Conservation (phyloP, 2,329 filamentous ascomycete genomes). For the Cytospora paraplurivora region DNA sequence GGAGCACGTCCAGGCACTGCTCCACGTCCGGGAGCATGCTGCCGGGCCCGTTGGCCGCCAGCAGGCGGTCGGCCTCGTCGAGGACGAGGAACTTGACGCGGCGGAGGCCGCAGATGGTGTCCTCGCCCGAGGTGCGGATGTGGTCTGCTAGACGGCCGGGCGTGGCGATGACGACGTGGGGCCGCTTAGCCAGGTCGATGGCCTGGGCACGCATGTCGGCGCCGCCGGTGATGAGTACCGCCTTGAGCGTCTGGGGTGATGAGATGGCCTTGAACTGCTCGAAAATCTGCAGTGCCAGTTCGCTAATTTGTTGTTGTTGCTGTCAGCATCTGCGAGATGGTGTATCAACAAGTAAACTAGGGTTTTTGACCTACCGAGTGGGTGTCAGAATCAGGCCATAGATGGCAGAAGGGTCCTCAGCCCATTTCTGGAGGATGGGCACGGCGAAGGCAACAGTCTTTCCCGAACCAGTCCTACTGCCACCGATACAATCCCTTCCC, state of each 20-base stretch:
- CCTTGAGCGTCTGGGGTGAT: slow-evolving; percentile 82
- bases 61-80: slow-evolving; percentile 90
- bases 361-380: slow-evolving; percentile 58
- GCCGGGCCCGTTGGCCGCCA: slow-evolving; percentile 71
- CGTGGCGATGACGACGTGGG: slow-evolving; percentile 92
- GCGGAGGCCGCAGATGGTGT: slow-evolving; percentile 80
- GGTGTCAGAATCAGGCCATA: slow-evolving; percentile 89
- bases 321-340: background rate
- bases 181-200: slow-evolving; percentile 75
- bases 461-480: slow-evolving; percentile 91
- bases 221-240: slow-evolving; percentile 87
- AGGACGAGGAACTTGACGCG: slow-evolving; percentile 85
- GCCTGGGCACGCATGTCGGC: slow-evolving; percentile 92
- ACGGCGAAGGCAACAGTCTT: slow-evolving; percentile 97
- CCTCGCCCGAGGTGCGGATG: slow-evolving; percentile 85
- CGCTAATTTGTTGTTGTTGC: slow-evolving; percentile 47
- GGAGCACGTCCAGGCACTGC: slow-evolving; percentile 80
- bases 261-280: slow-evolving; percentile 96
- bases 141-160: slow-evolving; percentile 93
- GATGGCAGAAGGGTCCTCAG: slow-evolving; percentile 87
- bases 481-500: slow-evolving; percentile 92
- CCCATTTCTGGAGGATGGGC: slow-evolving; percentile 91
- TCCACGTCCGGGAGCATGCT: slow-evolving; percentile 96
- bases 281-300: slow-evolving; percentile 92
- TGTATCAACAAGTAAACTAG: too few relatives aligned